These are phyloP conservation scores for Mucor plumbeus DNA, from an alignment of 371 early-diverging fungal species.

Conservation along the genomic window DNA sequence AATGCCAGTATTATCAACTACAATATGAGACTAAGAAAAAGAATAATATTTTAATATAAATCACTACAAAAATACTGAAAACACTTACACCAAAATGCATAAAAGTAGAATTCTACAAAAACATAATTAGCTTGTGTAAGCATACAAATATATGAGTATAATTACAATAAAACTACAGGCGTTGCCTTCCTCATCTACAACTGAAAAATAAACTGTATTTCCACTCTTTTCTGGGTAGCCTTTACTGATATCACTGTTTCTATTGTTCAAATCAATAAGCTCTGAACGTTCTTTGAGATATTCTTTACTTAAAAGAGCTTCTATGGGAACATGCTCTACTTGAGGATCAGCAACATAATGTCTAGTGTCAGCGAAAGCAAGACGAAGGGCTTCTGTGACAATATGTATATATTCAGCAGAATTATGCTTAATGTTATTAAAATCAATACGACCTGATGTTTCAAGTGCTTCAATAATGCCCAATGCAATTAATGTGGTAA, in stretches of 20 bases:
- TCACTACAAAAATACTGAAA: not conserved
- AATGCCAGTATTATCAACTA: slow-evolving; percentile 74
- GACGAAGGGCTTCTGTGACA: slow-evolving; percentile 69
- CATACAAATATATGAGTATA: not conserved
- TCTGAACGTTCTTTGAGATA: slow-evolving; percentile 66
- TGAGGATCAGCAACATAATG: slow-evolving; percentile 75
- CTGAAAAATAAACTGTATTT: slow-evolving; percentile 82
- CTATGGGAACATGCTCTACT: slow-evolving; percentile 50
- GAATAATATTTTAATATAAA: not conserved
- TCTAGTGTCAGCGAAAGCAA: slow-evolving; percentile 81
- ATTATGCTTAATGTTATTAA: slow-evolving; percentile 55
- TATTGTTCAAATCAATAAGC: slow-evolving; percentile 54
- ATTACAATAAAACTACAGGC: slow-evolving; percentile 83
- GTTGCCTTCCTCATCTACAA: slow-evolving; percentile 81
- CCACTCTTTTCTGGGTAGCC: slow-evolving; percentile 68
- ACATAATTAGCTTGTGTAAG: not conserved
- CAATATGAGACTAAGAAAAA: slow-evolving; percentile 37
- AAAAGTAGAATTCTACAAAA: slow-evolving; percentile 58
- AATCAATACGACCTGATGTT: slow-evolving; percentile 43
- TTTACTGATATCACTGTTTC: slow-evolving; percentile 50
- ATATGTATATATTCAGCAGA: slow-evolving; percentile 70
- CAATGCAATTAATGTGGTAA: slow-evolving; percentile 74
- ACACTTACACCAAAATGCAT: slow-evolving; percentile 62
- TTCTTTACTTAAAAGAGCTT: slow-evolving; percentile 60
- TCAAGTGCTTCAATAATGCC: slow-evolving; percentile 72